A percentile compares a stretch with the other conserved stretches of the same genome.
These are phyloP conservation scores for Colletotrichum sp. DNA, from an alignment of 2,329 filamentous ascomycete species.

Conservation along the genomic window DNA sequence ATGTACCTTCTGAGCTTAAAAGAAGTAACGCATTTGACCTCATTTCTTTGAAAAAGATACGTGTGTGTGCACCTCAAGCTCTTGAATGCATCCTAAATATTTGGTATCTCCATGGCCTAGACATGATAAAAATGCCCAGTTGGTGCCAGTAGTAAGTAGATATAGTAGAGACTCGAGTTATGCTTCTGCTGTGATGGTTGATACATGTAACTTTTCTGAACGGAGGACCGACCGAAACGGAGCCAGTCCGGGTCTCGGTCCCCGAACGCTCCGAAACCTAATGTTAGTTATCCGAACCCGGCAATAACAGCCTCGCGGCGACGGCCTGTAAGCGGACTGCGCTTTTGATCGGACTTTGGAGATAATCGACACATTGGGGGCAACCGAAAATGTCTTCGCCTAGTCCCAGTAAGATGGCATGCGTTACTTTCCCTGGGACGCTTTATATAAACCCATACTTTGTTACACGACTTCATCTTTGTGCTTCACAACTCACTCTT, in stretches of 20 bases:
- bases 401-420: fast-evolving
- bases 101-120: not conserved
- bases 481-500: not conserved
- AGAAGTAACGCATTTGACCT: not conserved
- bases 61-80: not conserved
- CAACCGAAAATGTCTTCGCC: not conserved
- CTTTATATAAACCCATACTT: not conserved
- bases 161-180: fast-evolving
- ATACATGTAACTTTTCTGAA: not conserved
- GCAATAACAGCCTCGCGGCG: fast-evolving
- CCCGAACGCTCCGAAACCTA: conserved; percentile 1
- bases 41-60: not conserved
- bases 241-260: not conserved
- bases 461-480: not conserved
- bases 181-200: not conserved
- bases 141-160: not conserved
- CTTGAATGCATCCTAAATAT: not conserved
- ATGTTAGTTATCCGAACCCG: not conserved
- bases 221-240: not conserved
- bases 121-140: fast-evolving
- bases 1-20: not conserved
- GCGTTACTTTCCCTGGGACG: fast-evolving
- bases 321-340: fast-evolving
- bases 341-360: not conserved
- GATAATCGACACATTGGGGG: not conserved